These are phyloP conservation scores for Niveomyces coronatus DNA, from an alignment of 2,329 filamentous ascomycete genomes.

Conservation along the genomic window DNA sequence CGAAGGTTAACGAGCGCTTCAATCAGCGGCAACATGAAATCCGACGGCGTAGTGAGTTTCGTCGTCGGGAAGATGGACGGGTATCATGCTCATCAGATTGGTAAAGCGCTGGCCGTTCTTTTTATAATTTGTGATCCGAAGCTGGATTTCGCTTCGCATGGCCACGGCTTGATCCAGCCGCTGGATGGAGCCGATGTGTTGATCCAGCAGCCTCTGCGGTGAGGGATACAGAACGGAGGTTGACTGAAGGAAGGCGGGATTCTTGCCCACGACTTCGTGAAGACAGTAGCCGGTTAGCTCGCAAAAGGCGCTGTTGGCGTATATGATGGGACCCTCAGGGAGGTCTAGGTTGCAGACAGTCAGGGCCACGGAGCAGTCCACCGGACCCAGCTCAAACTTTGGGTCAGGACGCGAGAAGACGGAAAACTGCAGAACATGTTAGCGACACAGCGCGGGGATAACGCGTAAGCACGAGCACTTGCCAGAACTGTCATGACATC, in stretches of 20 bases:
- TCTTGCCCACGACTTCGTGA: conserved; percentile 64
- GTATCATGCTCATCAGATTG: conserved; percentile 79
- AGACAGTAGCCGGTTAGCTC: conserved; percentile 68
- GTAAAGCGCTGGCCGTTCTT: conserved; percentile 71
- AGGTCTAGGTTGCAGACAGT: conserved; percentile 69
- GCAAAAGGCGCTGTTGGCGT: conserved; percentile 72
- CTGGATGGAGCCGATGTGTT: conserved; percentile 45
- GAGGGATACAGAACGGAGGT: conserved; percentile 43
- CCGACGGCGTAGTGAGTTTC: conserved; percentile 67
- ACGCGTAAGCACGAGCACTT: no score
- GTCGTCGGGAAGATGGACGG: conserved; percentile 56
- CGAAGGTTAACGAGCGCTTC: not conserved
- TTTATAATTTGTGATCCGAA: conserved; percentile 64
- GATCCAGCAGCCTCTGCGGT: conserved; percentile 10
- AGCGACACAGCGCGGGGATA: no score
- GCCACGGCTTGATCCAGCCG: conserved; percentile 38
- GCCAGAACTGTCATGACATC: conserved; percentile 48
- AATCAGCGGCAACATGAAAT: conserved; percentile 60
- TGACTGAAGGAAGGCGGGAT: conserved; percentile 77
- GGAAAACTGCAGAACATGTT: conserved; percentile 32
- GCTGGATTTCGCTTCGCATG: conserved; percentile 34
- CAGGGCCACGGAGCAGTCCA: conserved; percentile 77
- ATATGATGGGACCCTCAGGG: conserved; percentile 70
- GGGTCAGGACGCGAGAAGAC: conserved; percentile 63
- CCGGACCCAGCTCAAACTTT: conserved; percentile 66